Base-by-base conservation (phyloP, 164 flowering plant species). In the Umbellularia californica region DNA sequence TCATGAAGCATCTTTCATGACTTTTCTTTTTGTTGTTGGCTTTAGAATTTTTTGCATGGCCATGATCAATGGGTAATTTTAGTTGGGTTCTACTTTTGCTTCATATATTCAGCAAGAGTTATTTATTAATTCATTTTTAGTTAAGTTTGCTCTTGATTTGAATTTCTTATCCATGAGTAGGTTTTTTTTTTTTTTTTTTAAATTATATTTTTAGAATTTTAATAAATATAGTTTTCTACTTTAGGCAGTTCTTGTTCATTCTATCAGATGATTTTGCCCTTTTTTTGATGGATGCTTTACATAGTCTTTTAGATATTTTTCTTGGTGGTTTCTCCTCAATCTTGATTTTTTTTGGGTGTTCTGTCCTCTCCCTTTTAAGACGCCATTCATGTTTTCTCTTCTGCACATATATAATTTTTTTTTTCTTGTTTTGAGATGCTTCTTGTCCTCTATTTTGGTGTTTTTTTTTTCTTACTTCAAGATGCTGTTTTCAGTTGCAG, bases 401-500 rank as follows among this genome's bases (percentile, higher is more conserved):
- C 28, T 24, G 47, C 67, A 24, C 67, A 12, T 23, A 24, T 23
- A 24, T 24, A 64, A 11, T 6, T 15, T 27, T 66, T 25, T 27
- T 17, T 30, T 66, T 30, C 22, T 28, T 74, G 50, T 74, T 73
- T 47, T 62, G 30, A 74, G 85, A 87, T 89, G 81, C 90, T 84
- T 83, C 71, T 76, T 92, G 95, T 89, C 92, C 83, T 77, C 87
- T 72, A 81, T 77, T 85, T 82, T 85, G 81, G 84, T 86, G 84
- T 78, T 86, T 79, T 77, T 7, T 65, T 72, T 76, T 82, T 73
- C 95, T 93, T 79, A 84, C 87, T 80, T 87, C 89, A 75, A 90
- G 91, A 86, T 88, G 93, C 91, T 90, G 91, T 88, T 85, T 86
- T 85, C 81, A 13, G 82, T 85, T 92, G 86, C 87, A 86, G 90